phyloP scores from a whole-genome alignment of 2,329 filamentous ascomycete species.

The Cladophialophora psammophila region DNA sequence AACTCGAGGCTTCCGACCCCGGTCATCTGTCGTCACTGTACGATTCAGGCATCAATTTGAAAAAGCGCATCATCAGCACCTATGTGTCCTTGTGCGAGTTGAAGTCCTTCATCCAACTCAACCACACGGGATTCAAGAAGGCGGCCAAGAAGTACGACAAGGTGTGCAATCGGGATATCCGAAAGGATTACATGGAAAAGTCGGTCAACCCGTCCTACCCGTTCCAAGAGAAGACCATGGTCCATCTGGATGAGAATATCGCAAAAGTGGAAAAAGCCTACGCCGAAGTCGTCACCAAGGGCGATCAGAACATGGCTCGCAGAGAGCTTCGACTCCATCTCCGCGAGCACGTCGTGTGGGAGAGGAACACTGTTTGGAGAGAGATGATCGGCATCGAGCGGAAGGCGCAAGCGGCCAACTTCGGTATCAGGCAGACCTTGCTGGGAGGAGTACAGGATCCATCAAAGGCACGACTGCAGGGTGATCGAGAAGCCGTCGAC shows the following conservation, averaged over 20 bases:
- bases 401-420: conserved; percentile 89
- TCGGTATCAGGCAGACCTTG: conserved; percentile 79
- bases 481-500: conserved; percentile 70
- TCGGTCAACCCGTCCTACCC: conserved; percentile 80
- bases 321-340: conserved; percentile 89
- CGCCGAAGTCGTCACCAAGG: conserved; percentile 79
- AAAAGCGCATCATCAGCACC: conserved; percentile 85
- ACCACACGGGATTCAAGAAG: conserved; percentile 95
- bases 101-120: conserved; percentile 94
- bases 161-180: conserved; percentile 82
- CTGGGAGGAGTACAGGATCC: conserved; percentile 77
- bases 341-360: conserved; percentile 97
- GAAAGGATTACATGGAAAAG: conserved; percentile 75
- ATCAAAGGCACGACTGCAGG: conserved; percentile 75
- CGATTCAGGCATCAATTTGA: conserved; percentile 80
- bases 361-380: conserved; percentile 97
- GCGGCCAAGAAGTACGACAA: conserved; percentile 99
- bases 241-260: conserved; percentile 74
- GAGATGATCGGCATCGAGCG: conserved; percentile 98
- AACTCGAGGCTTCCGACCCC: conserved; percentile 74
- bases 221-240: conserved; percentile 77
- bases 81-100: conserved; percentile 95
- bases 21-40: conserved; percentile 77
- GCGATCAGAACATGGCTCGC: conserved; percentile 77
- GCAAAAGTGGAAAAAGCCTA: conserved; percentile 79